Conservation (phyloP, 768 basidiomycete genomes). For the Lactarius indigo region DNA sequence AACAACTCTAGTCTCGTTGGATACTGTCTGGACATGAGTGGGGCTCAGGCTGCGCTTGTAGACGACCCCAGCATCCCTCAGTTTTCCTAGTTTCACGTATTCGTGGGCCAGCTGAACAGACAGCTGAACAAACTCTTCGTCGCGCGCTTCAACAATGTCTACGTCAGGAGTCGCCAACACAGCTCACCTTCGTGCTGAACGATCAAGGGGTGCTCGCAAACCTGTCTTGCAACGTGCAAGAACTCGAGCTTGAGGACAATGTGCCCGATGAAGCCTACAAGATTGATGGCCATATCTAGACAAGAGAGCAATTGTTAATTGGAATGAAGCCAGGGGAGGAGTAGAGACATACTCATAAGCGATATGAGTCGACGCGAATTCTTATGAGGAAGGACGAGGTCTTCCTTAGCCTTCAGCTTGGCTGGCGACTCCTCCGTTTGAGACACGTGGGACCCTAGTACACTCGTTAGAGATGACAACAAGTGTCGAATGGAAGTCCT, state of each 20-base stretch:
- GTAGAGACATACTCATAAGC: slow-evolving; percentile 11
- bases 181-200: slow-evolving; percentile 46
- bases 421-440: background rate
- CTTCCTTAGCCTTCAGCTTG: background rate
- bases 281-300: slow-evolving; percentile 23
- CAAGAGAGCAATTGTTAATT: background rate
- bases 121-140: slow-evolving; percentile 55
- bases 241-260: slow-evolving; percentile 24
- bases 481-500: background rate
- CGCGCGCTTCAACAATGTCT: slow-evolving; percentile 1
- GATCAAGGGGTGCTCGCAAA: slow-evolving; percentile 12
- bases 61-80: slow-evolving; percentile 58
- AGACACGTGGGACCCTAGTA: slow-evolving; percentile 4
- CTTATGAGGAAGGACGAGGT: background rate
- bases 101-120: slow-evolving; percentile 77
- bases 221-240: slow-evolving; percentile 18
- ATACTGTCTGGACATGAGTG: slow-evolving; percentile 42
- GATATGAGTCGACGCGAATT: slow-evolving; percentile 16
- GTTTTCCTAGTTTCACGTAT: slow-evolving; percentile 74
- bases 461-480: background rate
- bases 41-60: slow-evolving; percentile 54
- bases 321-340: background rate
- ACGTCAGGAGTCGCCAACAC: background rate
- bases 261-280: slow-evolving; percentile 24
- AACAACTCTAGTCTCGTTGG: slow-evolving; percentile 49